phyloP scores from a whole-genome alignment of 495 filamentous ascomycete species.

The Neurospora intermedia region DNA sequence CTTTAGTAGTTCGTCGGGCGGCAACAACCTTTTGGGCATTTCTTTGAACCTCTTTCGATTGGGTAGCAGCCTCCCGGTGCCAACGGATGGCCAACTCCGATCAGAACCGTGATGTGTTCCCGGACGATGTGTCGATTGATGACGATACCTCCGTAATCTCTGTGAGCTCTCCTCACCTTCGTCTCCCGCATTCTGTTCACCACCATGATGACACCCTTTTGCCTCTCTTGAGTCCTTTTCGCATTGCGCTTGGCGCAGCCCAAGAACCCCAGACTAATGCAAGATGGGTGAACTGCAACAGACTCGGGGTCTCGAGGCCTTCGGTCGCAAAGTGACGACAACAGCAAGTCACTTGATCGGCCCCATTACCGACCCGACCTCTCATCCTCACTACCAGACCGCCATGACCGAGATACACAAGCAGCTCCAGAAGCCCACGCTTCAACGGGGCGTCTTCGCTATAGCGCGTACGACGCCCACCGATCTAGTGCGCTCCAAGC shows the following conservation, averaged over 20 bases:
- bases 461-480: constrained; percentile 80
- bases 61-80: constrained; percentile 1
- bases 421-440: constrained; percentile 66
- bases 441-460: constrained; percentile 83
- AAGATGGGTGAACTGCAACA: constrained; percentile 24
- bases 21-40: not conserved
- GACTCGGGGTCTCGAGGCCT: constrained; percentile 84
- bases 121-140: constrained; percentile 33
- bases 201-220: not conserved
- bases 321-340: constrained; percentile 87
- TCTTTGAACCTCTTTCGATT: not conserved
- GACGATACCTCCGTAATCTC: constrained; percentile 43
- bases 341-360: constrained; percentile 85
- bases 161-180: constrained; percentile 23
- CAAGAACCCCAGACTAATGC: not conserved
- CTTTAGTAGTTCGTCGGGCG: not conserved
- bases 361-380: constrained; percentile 48
- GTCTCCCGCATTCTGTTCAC: not conserved
- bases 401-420: constrained; percentile 86
- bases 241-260: not conserved
- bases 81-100: constrained; percentile 45
- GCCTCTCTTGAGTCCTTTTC: not conserved
- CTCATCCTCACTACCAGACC: constrained; percentile 61
- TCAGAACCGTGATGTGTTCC: constrained; percentile 40
- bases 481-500: constrained; percentile 82